These are phyloP conservation scores for Neotropicomus parvogracilis DNA, from an alignment of 1,284 basidiomycete species.

Conservation along the genomic window DNA sequence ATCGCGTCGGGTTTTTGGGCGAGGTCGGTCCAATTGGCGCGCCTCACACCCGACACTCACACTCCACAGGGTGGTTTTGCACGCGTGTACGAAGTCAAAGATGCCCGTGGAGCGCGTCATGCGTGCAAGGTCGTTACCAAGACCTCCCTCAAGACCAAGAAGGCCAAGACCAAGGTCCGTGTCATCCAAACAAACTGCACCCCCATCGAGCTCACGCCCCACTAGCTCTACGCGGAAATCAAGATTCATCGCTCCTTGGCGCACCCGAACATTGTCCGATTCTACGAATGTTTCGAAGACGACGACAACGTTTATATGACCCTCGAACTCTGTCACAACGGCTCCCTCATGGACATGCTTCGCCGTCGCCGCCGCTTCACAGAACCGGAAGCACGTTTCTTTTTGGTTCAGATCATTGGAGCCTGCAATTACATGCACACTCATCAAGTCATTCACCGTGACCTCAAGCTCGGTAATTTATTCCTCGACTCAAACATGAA, in stretches of 20 bases:
- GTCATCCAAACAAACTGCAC: background rate
- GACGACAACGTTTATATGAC: slow-evolving; percentile 96
- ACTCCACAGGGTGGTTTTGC: slow-evolving; percentile 78
- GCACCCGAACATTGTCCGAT: slow-evolving; percentile 91
- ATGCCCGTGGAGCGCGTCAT: slow-evolving; percentile 56
- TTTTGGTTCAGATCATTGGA: slow-evolving; percentile 91
- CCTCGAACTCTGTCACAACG: slow-evolving; percentile 88
- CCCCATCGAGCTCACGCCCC: slow-evolving; percentile 4
- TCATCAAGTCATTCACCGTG: slow-evolving; percentile 94
- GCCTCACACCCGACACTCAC: slow-evolving; percentile 1
- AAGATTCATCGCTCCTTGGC: slow-evolving; percentile 92
- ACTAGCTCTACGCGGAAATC: slow-evolving; percentile 93
- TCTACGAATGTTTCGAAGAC: slow-evolving; percentile 96
- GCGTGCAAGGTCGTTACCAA: slow-evolving; percentile 92
- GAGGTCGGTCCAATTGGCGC: slow-evolving; percentile 54
- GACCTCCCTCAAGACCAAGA: slow-evolving; percentile 80
- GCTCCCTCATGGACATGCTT: slow-evolving; percentile 89
- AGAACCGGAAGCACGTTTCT: slow-evolving; percentile 90
- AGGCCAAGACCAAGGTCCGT: slow-evolving; percentile 86
- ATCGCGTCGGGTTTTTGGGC: slow-evolving; percentile 77
- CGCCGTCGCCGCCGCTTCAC: slow-evolving; percentile 84
- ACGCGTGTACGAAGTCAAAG: slow-evolving; percentile 84
- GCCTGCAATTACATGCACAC: slow-evolving; percentile 97
- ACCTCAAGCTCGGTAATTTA: slow-evolving; percentile 93
- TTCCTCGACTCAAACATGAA: slow-evolving; percentile 93